Evolutionary conservation across 176 grass and related monocot genomes (phyloP), one percentile per base, ranked within the genome.

Genomic region (Zoysia japonica): DNA sequence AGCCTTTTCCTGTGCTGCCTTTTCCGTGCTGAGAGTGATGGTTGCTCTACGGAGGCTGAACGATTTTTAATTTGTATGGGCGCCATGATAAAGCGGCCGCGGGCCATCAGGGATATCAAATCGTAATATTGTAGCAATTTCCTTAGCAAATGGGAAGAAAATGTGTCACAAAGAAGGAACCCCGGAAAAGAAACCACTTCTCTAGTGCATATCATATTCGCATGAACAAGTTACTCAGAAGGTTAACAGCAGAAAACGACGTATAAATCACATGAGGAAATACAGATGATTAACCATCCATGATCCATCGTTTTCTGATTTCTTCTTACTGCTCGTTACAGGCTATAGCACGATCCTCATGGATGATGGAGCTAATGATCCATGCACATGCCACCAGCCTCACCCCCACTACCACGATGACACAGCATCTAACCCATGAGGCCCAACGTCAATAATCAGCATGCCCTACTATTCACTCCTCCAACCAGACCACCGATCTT

Each of bases 11-110:
- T 45, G 49, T 40, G 48, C 14, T 9, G 11, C 16, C 74, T 47
- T 78, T 66, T 71, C 15, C n/a, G 59, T 57, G 59, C 6, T 11
- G 40, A 73, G 40, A 55, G 41, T 70, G 68, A 66, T 65, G 68
- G 50, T 49, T 73, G 53, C 47, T 74, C 63, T 38, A 14, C 13
- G 40, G 73, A 46, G 46, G 86, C 61, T 88, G 38, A 83, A 67
- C 45, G 13, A 73, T 83, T 28, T 28, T 28, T 80, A 72, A 79
- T 60, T 80, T 80, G 83, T 79, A 60, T 66, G 61, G 43, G 59
- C 28, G 14, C 40, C 60, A 47, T 41, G 17, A 46, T 55, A 69
- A 45, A 28, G 51, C 50, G 71, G 2, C 43, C 12, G 43, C 28
- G 11, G 4, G 49, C 42, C 49, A 57, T 17, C 49, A 13, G 6